Evolutionary conservation across 2,329 filamentous ascomycete genomes (phyloP).

Genomic region (Scytalidium lignicola): DNA sequence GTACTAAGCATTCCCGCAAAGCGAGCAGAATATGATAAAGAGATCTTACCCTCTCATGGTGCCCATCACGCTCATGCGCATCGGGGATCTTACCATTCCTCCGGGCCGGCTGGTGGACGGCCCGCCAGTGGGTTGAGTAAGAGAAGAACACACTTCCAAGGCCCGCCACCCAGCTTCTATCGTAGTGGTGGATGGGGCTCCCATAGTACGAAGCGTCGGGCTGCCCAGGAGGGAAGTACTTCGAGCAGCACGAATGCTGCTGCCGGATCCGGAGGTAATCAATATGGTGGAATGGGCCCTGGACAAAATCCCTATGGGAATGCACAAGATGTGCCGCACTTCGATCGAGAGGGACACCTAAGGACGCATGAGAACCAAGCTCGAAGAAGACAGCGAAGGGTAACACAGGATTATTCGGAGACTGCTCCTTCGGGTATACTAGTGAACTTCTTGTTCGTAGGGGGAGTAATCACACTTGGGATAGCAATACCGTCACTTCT

Average conservation of each 20-base stretch:
- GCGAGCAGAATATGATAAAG: slow-evolving; percentile 75
- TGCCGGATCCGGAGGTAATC: slow-evolving; percentile 18
- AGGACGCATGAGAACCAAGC: slow-evolving; percentile 55
- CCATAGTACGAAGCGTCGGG: slow-evolving; percentile 53
- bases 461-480: slow-evolving; percentile 32
- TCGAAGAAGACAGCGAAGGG: slow-evolving; percentile 26
- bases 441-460: slow-evolving; percentile 38
- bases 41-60: slow-evolving; percentile 40
- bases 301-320: slow-evolving; percentile 46
- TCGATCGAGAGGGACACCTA: slow-evolving; percentile 68
- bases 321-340: slow-evolving; percentile 61
- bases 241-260: slow-evolving; percentile 12
- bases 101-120: slow-evolving; percentile 64
- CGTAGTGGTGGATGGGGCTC: slow-evolving; percentile 72
- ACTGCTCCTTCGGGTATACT: slow-evolving; percentile 15
- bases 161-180: slow-evolving; percentile 88
- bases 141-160: slow-evolving; percentile 69
- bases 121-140: slow-evolving; percentile 77
- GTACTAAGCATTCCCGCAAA: slow-evolving; percentile 68
- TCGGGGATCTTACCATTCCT: slow-evolving; percentile 49
- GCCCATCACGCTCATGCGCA: slow-evolving; percentile 15
- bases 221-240: slow-evolving; percentile 35
- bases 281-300: slow-evolving; percentile 52
- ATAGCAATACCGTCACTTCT: slow-evolving; percentile 41
- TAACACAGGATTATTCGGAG: slow-evolving; percentile 23